Evolutionary conservation across 1,139 yeast genomes (phyloP), one percentile per base, ranked within the genome.

Genomic region (Debaryomyces nepalensis): DNA sequence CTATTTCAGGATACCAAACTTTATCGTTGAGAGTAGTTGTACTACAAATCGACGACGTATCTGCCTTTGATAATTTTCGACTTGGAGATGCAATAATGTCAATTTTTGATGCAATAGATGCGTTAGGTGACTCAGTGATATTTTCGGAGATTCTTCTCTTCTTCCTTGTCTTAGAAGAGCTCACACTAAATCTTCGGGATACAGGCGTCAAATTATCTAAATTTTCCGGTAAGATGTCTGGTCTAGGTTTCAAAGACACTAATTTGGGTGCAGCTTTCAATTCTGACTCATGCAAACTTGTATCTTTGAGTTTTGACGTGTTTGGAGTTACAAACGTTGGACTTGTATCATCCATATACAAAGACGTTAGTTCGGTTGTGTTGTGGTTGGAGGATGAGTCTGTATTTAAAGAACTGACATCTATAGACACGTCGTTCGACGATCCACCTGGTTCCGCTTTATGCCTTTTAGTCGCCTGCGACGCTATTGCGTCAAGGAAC

Each of bases 1-100:
- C 77, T 27, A 73, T 55, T 19, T 65, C 67, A 0, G 63, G 49
- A 40, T 63, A 58, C 78, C 78, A 73, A 5, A 68, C 70, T 45
- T 65, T 68, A 30, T 62, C 66, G 21, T 30, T 27, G 10, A 34
- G 19, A 19, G 39, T 18, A 11, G 38, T 24, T 12, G 26, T n/a
- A 19, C 49, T 57, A 16, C 21, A 29, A 4, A 50, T 53, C 15
- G 36, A 46, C n/a, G 34, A 21, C 4, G 39, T 26, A 29, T 40
- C 29, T 34, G 41, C 21, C 39, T 42, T 33, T 18, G 45, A 41
- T 38, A 49, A 41, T 19, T 58, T 52, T 20, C 54, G 42, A 26
- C 50, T 47, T 33, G 76, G 76, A 5, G 75, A 69, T 8, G 63
- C 68, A 41, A 71, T 62, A 14, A 63, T 57, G 38, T 67, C 73